Conservation (phyloP, 202 grass and related monocot species). For the Zizania palustris region DNA sequence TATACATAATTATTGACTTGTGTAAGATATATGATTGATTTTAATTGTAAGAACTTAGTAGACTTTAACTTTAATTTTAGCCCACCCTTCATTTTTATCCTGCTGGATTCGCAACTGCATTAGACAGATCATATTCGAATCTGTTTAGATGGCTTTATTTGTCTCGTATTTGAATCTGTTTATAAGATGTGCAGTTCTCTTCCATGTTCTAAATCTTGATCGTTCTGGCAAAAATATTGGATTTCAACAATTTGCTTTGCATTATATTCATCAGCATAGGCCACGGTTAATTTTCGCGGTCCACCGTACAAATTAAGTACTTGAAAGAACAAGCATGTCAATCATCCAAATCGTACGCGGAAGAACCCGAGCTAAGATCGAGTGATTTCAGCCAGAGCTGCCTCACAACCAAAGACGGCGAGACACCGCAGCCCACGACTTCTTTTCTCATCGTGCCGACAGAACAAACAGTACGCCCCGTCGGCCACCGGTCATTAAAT, state of each 20-base stretch:
- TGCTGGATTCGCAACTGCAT: too few relatives aligned
- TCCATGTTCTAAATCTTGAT: not conserved
- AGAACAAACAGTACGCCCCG: not conserved
- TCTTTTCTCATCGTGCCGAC: constrained; percentile 62
- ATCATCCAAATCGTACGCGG: constrained; percentile 50
- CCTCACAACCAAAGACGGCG: constrained; percentile 36
- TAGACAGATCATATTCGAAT: too few relatives aligned
- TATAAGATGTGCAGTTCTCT: not conserved
- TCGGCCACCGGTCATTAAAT: constrained; percentile 26
- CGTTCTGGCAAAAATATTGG: not conserved
- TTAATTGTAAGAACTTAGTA: too few relatives aligned
- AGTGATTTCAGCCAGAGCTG: constrained; percentile 22
- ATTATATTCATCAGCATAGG: constrained; percentile 31
- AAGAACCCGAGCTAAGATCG: constrained; percentile 46
- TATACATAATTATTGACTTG: too few relatives aligned
- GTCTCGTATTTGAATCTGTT: not conserved
- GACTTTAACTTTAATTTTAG: too few relatives aligned
- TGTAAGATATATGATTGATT: too few relatives aligned
- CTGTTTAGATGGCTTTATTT: not conserved
- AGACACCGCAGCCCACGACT: constrained; percentile 10
- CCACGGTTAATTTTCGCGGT: constrained; percentile 33
- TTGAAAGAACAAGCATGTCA: constrained; percentile 24
- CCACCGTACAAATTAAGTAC: constrained; percentile 37
- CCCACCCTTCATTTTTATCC: too few relatives aligned
- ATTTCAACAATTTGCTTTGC: constrained; percentile 3